Conservation (phyloP, 148 eudicot genomes). For the Rheum nobile region DNA sequence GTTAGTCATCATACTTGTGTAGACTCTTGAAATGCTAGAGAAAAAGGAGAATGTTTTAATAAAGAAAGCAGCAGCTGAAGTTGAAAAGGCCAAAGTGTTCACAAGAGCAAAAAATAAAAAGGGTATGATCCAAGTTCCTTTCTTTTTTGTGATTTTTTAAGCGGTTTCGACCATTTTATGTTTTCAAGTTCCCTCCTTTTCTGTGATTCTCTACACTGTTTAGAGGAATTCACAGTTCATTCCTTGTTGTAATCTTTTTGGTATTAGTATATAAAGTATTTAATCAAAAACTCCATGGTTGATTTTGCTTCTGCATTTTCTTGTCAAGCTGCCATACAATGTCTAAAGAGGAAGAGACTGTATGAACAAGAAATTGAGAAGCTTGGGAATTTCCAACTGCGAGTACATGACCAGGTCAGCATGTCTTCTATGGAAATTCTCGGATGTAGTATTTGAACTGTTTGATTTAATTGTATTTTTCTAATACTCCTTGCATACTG, state of each 20-base stretch:
- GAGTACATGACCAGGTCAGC: conserved; percentile 80
- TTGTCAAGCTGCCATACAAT: conserved; percentile 66
- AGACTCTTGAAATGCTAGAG: conserved; percentile 84
- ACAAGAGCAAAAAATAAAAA: conserved; percentile 71
- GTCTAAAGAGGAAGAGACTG: conserved; percentile 73
- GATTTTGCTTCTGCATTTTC: background rate
- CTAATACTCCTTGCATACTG: background rate
- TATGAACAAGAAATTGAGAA: conserved; percentile 80
- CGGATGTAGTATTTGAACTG: background rate
- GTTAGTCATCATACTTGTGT: conserved; percentile 4
- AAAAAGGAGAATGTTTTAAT: conserved; percentile 61
- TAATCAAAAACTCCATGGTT: background rate
- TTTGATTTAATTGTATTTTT: background rate
- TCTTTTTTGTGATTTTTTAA: background rate
- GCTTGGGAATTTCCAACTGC: conserved; percentile 78
- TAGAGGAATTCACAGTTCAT: no score
- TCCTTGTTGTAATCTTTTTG: no score
- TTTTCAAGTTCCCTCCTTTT: no score
- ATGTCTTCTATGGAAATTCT: background rate
- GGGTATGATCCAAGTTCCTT: conserved; percentile 26
- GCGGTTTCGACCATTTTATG: background rate
- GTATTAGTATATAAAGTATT: background rate
- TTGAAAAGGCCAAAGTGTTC: conserved; percentile 63
- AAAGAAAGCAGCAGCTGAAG: conserved; percentile 67
- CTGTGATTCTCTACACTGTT: no score